phyloP scores from a whole-genome alignment of 2,329 filamentous ascomycete species.

The Dactylonectria estremocensis region DNA sequence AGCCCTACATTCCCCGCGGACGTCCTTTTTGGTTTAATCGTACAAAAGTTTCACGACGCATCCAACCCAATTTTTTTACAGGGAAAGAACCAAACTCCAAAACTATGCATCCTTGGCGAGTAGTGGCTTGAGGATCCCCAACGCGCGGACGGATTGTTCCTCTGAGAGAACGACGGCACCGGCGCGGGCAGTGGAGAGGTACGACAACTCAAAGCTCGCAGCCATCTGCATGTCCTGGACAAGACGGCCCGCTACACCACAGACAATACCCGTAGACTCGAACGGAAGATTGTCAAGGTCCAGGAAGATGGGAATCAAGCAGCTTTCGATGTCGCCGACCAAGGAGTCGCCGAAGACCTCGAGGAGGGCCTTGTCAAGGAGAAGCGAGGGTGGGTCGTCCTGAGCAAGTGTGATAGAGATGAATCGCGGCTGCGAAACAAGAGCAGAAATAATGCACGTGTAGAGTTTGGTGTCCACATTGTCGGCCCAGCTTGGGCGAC shows the following conservation, averaged over 20 bases:
- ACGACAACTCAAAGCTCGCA: conserved; percentile 83
- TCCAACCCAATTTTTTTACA: conserved; percentile 4
- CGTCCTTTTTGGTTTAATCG: not conserved
- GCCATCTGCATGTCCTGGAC: conserved; percentile 77
- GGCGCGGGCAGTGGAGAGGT: conserved; percentile 89
- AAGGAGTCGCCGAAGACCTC: conserved; percentile 79
- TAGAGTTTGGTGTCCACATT: conserved; percentile 76
- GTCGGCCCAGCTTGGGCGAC: conserved; percentile 67
- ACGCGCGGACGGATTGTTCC: conserved; percentile 80
- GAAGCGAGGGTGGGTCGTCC: conserved; percentile 80
- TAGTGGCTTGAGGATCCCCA: conserved; percentile 76
- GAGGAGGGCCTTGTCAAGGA: conserved; percentile 79
- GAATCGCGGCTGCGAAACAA: conserved; percentile 76
- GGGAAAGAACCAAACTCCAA: not conserved
- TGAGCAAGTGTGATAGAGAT: conserved; percentile 82
- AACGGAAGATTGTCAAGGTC: conserved; percentile 86
- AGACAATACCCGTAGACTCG: conserved; percentile 95
- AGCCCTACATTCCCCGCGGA: not conserved
- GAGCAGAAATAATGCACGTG: conserved; percentile 73
- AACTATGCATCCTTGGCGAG: conserved; percentile 55
- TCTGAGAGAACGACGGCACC: conserved; percentile 90
- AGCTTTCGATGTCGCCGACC: conserved; percentile 80
- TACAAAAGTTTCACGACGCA: conserved; percentile 9
- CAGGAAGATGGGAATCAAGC: conserved; percentile 88
- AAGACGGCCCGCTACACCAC: conserved; percentile 88